A percentile compares a stretch with the other conserved stretches of the same genome.
These are phyloP conservation scores for Colletotrichum truncatum DNA, from an alignment of 2,329 filamentous ascomycete species.

Conservation along the genomic window DNA sequence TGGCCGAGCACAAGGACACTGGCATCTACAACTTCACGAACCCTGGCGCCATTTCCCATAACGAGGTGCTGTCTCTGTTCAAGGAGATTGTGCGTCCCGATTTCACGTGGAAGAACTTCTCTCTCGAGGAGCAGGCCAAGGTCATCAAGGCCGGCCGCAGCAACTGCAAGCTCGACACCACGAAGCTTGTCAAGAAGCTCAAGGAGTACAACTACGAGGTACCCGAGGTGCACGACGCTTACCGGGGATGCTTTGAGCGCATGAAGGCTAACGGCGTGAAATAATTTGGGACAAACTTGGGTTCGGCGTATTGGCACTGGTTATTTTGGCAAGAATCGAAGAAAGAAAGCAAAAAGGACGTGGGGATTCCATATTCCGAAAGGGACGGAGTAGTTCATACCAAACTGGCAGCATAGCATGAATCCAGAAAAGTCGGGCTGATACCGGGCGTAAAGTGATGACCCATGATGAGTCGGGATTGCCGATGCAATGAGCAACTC, in stretches of 20 bases:
- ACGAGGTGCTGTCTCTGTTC: conserved; percentile 72
- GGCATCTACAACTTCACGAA: conserved; percentile 78
- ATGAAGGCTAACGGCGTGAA: conserved; percentile 66
- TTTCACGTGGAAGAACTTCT: conserved; percentile 73
- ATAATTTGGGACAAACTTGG: conserved; percentile 41
- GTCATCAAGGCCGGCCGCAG: conserved; percentile 74
- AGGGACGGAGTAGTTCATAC: background rate
- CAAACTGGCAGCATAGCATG: background rate
- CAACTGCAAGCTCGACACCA: conserved; percentile 72
- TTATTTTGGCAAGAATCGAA: background rate
- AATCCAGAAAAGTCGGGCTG: background rate
- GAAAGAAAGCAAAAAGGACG: background rate
- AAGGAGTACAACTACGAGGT: conserved; percentile 66
- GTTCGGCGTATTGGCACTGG: conserved; percentile 1
- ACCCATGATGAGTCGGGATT: background rate
- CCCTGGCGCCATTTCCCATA: conserved; percentile 76
- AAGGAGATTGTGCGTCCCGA: conserved; percentile 69
- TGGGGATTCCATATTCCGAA: background rate
- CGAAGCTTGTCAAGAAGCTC: conserved; percentile 68
- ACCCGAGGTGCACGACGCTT: conserved; percentile 70
- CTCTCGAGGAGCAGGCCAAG: conserved; percentile 71
- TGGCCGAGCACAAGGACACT: conserved; percentile 68
- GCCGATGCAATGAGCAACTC: background rate
- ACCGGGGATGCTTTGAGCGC: conserved; percentile 68
- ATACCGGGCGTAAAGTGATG: background rate